Percentiles rank a stretch among this genome's conserved stretches.
Conservation (phyloP, 495 filamentous ascomycete genomes). For the Penicillium salamii region DNA sequence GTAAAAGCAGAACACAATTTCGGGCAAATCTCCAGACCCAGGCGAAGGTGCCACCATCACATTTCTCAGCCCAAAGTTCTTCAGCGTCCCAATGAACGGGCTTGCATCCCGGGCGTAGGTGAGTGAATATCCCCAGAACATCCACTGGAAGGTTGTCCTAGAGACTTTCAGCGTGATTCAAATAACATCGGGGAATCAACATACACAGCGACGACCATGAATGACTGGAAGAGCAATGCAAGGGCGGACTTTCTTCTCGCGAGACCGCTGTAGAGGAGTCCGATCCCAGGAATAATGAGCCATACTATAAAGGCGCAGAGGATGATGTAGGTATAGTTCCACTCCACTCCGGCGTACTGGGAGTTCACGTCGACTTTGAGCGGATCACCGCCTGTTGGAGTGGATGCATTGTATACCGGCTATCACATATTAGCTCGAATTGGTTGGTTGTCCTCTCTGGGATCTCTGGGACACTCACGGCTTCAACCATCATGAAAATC, state of each 20-base stretch:
- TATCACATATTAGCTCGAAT: slow-evolving; percentile 6
- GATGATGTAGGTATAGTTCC: slow-evolving; percentile 51
- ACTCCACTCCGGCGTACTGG: slow-evolving; percentile 47
- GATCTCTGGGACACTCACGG: slow-evolving; percentile 3
- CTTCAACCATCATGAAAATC: slow-evolving; percentile 6
- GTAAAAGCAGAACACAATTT: slow-evolving; percentile 57
- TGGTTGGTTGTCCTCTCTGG: not conserved
- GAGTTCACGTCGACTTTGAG: slow-evolving; percentile 47
- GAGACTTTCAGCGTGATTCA: not conserved
- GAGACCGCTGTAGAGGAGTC: slow-evolving; percentile 56
- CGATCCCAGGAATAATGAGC: slow-evolving; percentile 59
- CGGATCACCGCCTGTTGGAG: slow-evolving; percentile 45
- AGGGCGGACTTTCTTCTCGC: slow-evolving; percentile 57
- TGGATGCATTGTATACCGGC: slow-evolving; percentile 41
- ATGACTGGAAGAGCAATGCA: slow-evolving; percentile 55
- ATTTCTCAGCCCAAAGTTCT: slow-evolving; percentile 53
- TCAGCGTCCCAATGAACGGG: slow-evolving; percentile 53
- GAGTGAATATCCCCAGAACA: slow-evolving; percentile 58
- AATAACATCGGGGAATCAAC: slow-evolving; percentile 2
- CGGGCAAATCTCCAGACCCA: slow-evolving; percentile 47
- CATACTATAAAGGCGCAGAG: slow-evolving; percentile 54
- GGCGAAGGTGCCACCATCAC: slow-evolving; percentile 50
- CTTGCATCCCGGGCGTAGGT: slow-evolving; percentile 49
- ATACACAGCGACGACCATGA: slow-evolving; percentile 48
- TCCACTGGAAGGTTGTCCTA: slow-evolving; percentile 52